Base-by-base conservation (phyloP, 1,139 yeast species). In the Sugiyamaella castrensis region DNA sequence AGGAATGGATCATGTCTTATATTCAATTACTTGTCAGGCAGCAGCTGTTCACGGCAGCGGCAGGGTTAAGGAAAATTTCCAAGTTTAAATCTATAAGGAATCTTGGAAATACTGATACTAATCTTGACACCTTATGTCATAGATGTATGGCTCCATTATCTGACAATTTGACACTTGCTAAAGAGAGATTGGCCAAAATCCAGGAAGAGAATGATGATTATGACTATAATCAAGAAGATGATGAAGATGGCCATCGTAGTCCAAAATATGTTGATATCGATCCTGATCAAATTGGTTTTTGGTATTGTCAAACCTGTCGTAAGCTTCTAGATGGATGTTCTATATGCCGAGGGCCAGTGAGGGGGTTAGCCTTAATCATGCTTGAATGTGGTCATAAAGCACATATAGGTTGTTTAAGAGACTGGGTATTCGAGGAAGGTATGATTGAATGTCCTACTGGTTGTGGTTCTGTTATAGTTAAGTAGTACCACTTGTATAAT, bases 371-470 rank as follows among this genome's bases (percentile, higher is more conserved):
- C 9, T 79, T 86, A 24, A 80, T 80, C n/a, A 71, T 82, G 19
- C 68, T 87, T 47, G 76, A 72, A 40, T 92, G 98, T 71, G 97
- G 97, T 0, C 98, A 92, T 66, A 75, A 82, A 48, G 91, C 95
- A 1, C 98, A 92, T 66, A 81, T 81, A 61, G 81, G 81, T 3
- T 92, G 98, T 69, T 72, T 89, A 61, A 74, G 75, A 52, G 76
- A 78, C 43, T 91, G 98, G 98, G 82, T 87, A 61, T 68, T 83
- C 32, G 80, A 74, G 1, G 84, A 78, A 28, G 75, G 71, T 26
- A 82, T 84, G 72, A 60, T 68, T 2, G 87, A 81, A 50, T 91
- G 98, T 63, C 98, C 98, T 1, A 83, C 83, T 7, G 95, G 95
- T 0, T 86, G 95, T 59, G 75, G 69, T 9, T 51, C 55, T 8